Base-by-base conservation (phyloP, 2,329 filamentous ascomycete genomes). In the Cryphonectria carpinicola region DNA sequence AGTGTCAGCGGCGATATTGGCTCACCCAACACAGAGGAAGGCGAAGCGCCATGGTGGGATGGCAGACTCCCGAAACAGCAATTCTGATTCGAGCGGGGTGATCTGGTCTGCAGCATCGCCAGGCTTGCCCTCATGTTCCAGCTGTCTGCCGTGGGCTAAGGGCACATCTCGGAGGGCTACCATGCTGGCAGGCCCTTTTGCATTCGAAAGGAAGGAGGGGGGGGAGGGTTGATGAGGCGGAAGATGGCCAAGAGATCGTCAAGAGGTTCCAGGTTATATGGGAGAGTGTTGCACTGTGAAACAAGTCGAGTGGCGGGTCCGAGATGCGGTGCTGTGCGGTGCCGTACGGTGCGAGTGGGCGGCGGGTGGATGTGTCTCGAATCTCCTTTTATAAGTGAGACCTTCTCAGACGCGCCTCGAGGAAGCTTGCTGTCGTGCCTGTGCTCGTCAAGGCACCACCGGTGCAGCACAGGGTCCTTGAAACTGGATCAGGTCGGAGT, bases 11-110 rank as follows among this genome's bases (percentile, higher is more conserved):
- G 41, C 13, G 19, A 61, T 54, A 10, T 25, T 14, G 39, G 67
- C 73, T 32, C 75, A 82, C 80, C 80, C 80, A 54, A 78, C 65
- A 71, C 78, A 78, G 37, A 81, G 70, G 37, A 77, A 56, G 75
- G 78, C 81, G 67, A 81, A 81, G 22, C 79, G 79, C 74, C 75
- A 74, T 39, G 70, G 70, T 2, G 80, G 76, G 14, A 81, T 73
- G 13, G 54, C 70, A 19, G 72, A 68, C 35, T 73, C 70, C 11
- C 70, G 65, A 46, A 66, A 73, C 11, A 64, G 54, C 32, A 46
- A n/a, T 3, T 66, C 60, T n/a, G 67, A 22, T 22, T 71, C 66
- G 35, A 39, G 49, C 19, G 43, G 14, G 13, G 54, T 8, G 5
- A 35, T 17, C 7, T 54, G 13, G 4, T 66, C 46, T 41, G 41